phyloP scores from a whole-genome alignment of 164 flowering plant genomes.

The Protea cynaroides region DNA sequence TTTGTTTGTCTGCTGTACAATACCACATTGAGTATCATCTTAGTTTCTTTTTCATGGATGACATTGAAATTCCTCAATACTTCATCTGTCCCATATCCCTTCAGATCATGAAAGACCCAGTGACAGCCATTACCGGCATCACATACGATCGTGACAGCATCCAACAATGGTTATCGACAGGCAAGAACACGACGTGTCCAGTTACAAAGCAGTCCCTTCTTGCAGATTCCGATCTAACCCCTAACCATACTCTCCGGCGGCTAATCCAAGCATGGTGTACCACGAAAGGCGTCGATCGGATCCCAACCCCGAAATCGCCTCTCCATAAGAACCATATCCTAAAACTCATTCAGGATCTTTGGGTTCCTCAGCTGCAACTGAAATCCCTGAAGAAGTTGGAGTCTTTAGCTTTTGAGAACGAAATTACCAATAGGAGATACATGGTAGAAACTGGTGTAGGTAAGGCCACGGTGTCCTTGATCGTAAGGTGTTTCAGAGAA shows the following conservation, averaged over 20 bases:
- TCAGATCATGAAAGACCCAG: slow-evolving; percentile 74
- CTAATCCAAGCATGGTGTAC: slow-evolving; percentile 66
- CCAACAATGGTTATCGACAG: slow-evolving; percentile 43
- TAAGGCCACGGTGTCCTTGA: slow-evolving; percentile 22
- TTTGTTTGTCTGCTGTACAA: neutral
- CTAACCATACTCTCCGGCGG: slow-evolving; percentile 67
- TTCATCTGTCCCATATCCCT: slow-evolving; percentile 72
- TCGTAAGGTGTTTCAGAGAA: slow-evolving; percentile 16
- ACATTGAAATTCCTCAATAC: slow-evolving; percentile 42
- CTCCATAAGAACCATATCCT: slow-evolving; percentile 24
- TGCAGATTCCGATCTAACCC: slow-evolving; percentile 40
- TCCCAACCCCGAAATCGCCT: slow-evolving; percentile 47
- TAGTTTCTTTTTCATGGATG: slow-evolving; percentile 32
- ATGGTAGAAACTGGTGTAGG: slow-evolving; percentile 44
- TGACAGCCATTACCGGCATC: slow-evolving; percentile 52
- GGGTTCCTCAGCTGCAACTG: slow-evolving; percentile 14
- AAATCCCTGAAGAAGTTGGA: slow-evolving; percentile 24
- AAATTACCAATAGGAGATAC: slow-evolving; percentile 28
- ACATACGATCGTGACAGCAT: slow-evolving; percentile 71
- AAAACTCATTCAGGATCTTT: slow-evolving; percentile 28
- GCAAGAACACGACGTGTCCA: slow-evolving; percentile 39
- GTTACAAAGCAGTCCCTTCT: slow-evolving; percentile 51
- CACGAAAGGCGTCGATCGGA: slow-evolving; percentile 31
- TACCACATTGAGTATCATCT: too few species aligned
- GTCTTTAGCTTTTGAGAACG: slow-evolving; percentile 25